Base-by-base conservation (phyloP, 2,329 filamentous ascomycete genomes). In the Juglanconis sp. region DNA sequence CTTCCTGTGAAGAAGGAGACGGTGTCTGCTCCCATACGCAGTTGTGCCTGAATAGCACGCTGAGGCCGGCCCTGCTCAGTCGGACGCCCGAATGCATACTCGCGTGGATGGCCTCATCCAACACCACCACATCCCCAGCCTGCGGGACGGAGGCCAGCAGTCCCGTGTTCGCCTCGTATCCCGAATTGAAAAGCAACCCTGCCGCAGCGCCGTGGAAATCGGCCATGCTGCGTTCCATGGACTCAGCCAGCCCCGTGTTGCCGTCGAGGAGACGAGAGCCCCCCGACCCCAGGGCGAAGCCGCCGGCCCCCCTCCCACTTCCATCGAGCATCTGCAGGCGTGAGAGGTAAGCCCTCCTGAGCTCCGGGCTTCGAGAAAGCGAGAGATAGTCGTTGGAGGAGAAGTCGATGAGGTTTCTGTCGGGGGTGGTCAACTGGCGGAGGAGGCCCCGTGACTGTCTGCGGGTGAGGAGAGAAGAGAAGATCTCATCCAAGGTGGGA, bases 311-410 rank as follows among this genome's bases (percentile, higher is more conserved):
- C n/a, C n/a, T n/a, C n/a, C n/a, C n/a, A 36, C 7, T 10, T 11
- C n/a, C 48, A 31, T 9, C 10, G 11, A 46, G n/a, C 30, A n/a
- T 17, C 30, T 72, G 66, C 10, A 81, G 64, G 0, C 71, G 66
- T 2, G 64, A 59, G 17, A 94, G 79, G 69, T 87, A 93, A 7
- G 84, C 87, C 69, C 86, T 81, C 73, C 89, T 87, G 7, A 84
- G 57, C 13, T 69, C 70, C 0, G 73, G 68, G 38, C 76, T 70
- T 3, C 69, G 71, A 1, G 90, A 87, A 5, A 93, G 87, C 53
- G 92, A 92, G 61, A 96, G 91, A 70, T 95, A 89, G 58, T 84
- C 85, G 71, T 92, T 88, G 69, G 91, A 93, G 30, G 88, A 87
- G 68, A 96, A 90, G 74, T 96, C 91, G 13, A 56, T 49, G 4